Base-by-base conservation (phyloP, 129 eudicot genomes). In the Gnaphalium uliginosum region DNA sequence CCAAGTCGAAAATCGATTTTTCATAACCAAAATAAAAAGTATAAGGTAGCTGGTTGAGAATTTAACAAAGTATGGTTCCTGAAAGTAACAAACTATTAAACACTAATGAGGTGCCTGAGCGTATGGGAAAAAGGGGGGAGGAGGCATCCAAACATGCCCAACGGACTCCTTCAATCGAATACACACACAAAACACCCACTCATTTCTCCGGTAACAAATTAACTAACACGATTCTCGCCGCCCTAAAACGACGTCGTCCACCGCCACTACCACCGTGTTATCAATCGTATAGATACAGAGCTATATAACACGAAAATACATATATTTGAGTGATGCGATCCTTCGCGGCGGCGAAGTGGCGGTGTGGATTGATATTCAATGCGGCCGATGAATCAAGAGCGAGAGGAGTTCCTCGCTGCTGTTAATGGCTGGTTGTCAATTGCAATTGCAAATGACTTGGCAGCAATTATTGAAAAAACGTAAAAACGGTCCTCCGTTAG, bases 361-460 rank as follows among this genome's bases (percentile, higher is more conserved):
- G 88, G 85, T 84, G 80, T 63, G 71, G 80, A 84, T 79, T 59
- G 73, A 22, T 73, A 79, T 82, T 75, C 89, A 85, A 85, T 85
- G 89, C 87, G 68, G 81, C 86, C 87, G 80, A 57, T 72, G 73
- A 83, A 62, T 87, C 86, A 59, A 79, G 75, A 74, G 81, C 81
- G 84, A 81, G 79, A 75, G 83, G 83, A 22, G 61, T 21, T 68
- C 85, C 77, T 70, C 77, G 72, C 71, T 32, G 87, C 80, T 81
- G 61, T 29, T 29, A 63, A 63, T 63, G 68, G 68, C 43, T 63
- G 21, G 71, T 76, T 43, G 78, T 81, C 84, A 83, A 78, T 77
- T 82, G 86, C 92, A 85, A 69, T 72, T 85, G 87, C 92, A 85
- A 73, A 93, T 93, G 98, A 88, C 75, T 72, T 93, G 98, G 98